Base-by-base conservation (phyloP, 306 rosid genomes). In the Prunus kanzakura region DNA sequence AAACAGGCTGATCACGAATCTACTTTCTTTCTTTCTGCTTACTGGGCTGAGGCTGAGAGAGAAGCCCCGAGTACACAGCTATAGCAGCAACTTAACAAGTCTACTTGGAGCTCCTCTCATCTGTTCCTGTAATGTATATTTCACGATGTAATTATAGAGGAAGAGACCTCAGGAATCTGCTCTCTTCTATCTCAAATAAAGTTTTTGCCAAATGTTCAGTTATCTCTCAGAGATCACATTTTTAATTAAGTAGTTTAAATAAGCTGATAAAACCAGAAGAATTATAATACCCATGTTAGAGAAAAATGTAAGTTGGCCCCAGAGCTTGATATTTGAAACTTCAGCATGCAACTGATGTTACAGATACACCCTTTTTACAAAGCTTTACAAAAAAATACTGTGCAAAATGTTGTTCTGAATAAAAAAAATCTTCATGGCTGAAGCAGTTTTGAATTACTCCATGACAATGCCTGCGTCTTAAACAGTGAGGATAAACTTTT, bases 121-220 rank as follows among this genome's bases (percentile, higher is more conserved):
- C 47, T 64, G 71, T 52, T 77, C 52, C 27, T 74, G 81, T 80
- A 67, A 41, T 83, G 76, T 81, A 77, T 73, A 80, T 81, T 78
- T 88, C 72, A 55, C 61, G 66, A 73, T 81, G 92, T 90, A 85
- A 76, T 71, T 84, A 87, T 45, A 78, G 87, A 74, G 82, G 88
- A 79, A 84, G 80, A 76, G 81, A 78, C 87, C 76, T 79, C 69
- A 64, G 20, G 62, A 81, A 32, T 62, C 49, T 66, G 27, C 49
- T 47, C 18, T 76, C 12, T 80, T 78, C 79, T 76, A 51, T 30
- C 69, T 82, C 67, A 20, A 88, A 91, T 87, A 82, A 85, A 64
- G 43, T 46, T 62, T 77, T 23, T 50, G 69, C 50, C 45, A 63
- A 6, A 14, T 30, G 67, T 63, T 63, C 67, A 30, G 4, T 8